Conservation (phyloP, 1,139 yeast genomes). For the Diutina ranongensis region DNA sequence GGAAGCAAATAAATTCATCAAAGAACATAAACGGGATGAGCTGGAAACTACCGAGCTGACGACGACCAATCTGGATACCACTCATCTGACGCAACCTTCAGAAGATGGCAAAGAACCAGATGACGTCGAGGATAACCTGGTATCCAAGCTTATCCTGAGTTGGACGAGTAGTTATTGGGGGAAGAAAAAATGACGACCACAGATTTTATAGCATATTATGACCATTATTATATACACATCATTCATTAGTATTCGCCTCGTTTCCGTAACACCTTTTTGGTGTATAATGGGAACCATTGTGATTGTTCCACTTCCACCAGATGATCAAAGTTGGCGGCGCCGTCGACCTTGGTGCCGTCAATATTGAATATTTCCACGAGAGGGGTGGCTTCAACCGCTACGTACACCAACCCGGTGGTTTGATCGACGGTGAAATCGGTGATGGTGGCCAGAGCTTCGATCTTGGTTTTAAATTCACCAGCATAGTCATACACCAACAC, state of each 20-base stretch:
- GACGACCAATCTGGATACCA: background rate
- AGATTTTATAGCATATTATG: background rate
- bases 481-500: conserved; percentile 27
- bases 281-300: conserved; percentile 56
- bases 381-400: conserved; percentile 13
- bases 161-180: conserved; percentile 1
- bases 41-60: background rate
- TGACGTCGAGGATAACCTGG: background rate
- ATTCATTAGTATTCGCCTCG: conserved; percentile 55
- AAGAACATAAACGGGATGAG: background rate
- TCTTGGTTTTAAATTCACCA: conserved; percentile 18
- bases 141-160: background rate
- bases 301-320: conserved; percentile 25
- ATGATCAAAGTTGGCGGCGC: conserved; percentile 15
- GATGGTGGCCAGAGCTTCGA: conserved; percentile 14
- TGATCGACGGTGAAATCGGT: conserved; percentile 9
- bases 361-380: conserved; percentile 10
- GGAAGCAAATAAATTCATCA: background rate
- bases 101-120: too few relatives aligned
- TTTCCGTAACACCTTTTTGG: conserved; percentile 56
- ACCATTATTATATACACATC: background rate
- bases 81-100: background rate
- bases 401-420: conserved; percentile 15
- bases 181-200: background rate
- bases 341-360: conserved; percentile 8